Base-by-base conservation (phyloP, 2,329 filamentous ascomycete genomes). In the Iodosphaeria phyllophila region DNA sequence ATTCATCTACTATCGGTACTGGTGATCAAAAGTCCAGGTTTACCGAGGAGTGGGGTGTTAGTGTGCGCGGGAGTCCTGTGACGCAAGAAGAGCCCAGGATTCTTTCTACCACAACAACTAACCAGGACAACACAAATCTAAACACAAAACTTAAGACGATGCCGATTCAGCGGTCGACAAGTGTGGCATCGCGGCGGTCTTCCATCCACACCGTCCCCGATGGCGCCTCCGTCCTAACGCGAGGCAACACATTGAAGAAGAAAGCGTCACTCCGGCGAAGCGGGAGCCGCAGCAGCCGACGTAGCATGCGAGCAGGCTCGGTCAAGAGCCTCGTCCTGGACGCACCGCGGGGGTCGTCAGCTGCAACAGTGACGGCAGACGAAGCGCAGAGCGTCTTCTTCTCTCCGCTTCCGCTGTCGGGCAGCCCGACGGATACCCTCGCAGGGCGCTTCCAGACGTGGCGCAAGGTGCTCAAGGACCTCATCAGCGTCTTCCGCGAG, bases 401-500 rank as follows among this genome's bases (percentile, higher is more conserved):
- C 46, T 83, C 82, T 24, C 89, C 89, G 1, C 75, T 98, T 17
- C 89, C 84, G 3, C 93, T 80, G 5, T 68, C 66, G 11, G 80
- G 82, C 4, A 83, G 73, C 26, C 89, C 89, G 3, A 95, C 89
- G 2, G 86, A 95, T 30, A 62, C 78, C 25, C 60, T 98, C 16
- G 77, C 82, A 21, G 79, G 72, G 38, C 69, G 89, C 27, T 98
- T 98, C 46, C 79, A 93, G 58, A 83, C 78, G 25, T 98, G 89
- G 89, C 71, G 89, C 39, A 92, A 92, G 55, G 65, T 93, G 9
- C 64, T 98, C 26, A 95, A 95, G 47, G 84, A 93, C 36, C 61
- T 95, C 22, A 92, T 95, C 35, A 58, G 77, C 28, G 95, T 92
- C 48, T 95, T 93, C 47, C 74, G 80, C 39, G 89, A 95, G 47